These are phyloP conservation scores for Schwanniomyces vanrijiae DNA, from an alignment of 805 yeast genomes.

Conservation along the genomic window DNA sequence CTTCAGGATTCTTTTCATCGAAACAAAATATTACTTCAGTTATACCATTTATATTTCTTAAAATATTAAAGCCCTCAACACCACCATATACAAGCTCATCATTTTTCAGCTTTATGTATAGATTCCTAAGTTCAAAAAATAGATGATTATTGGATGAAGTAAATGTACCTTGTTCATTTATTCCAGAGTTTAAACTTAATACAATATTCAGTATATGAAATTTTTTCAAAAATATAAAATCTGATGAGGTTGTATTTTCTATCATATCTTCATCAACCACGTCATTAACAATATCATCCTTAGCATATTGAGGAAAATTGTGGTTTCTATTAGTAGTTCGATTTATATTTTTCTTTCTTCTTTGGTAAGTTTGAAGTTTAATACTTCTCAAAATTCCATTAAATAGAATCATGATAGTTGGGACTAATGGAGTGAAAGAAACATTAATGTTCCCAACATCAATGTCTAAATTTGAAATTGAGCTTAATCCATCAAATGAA, in stretches of 20 bases:
- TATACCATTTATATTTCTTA: constrained; percentile 16
- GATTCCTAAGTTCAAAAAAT: constrained; percentile 21
- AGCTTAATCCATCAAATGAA: constrained; percentile 48
- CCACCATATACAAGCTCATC: constrained; percentile 49
- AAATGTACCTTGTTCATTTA: constrained; percentile 42
- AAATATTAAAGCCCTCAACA: constrained; percentile 31
- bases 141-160: constrained; percentile 27
- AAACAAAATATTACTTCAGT: constrained; percentile 27
- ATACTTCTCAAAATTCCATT: constrained; percentile 36
- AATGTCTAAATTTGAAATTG: constrained; percentile 34
- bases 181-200: constrained; percentile 48
- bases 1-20: constrained; percentile 7
- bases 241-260: not conserved
- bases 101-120: constrained; percentile 45
- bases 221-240: constrained; percentile 32
- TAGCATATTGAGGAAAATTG: constrained; percentile 26
- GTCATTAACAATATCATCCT: constrained; percentile 12
- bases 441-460: constrained; percentile 41
- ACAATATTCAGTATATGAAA: constrained; percentile 36
- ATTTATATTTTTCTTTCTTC: constrained; percentile 14
- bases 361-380: constrained; percentile 32
- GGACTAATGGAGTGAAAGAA: constrained; percentile 45
- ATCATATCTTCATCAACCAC: constrained; percentile 10
- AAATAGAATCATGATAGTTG: constrained; percentile 34
- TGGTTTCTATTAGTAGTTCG: constrained; percentile 5